Conservation (phyloP, 306 rosid species). For the Castanea sativa region DNA sequence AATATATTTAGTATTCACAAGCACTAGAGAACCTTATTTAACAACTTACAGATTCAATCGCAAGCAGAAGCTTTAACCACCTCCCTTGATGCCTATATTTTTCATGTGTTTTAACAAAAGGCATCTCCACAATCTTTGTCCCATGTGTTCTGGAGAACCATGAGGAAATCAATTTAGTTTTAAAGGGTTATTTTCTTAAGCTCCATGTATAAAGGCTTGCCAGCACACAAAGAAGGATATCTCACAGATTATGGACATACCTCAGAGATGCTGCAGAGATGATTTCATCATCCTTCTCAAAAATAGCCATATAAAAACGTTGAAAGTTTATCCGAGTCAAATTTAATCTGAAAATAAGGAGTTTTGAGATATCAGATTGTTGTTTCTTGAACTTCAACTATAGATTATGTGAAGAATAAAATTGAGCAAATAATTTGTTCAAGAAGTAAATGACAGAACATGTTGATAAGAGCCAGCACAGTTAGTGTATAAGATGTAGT, state of each 20-base stretch:
- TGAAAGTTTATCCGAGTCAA: constrained; percentile 27
- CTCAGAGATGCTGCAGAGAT: constrained; percentile 40
- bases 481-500: too few relatives aligned
- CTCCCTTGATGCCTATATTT: constrained; percentile 23
- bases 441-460: too few relatives aligned
- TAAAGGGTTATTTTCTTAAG: background rate
- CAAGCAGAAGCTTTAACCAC: constrained; percentile 14
- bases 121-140: constrained; percentile 27
- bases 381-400: background rate
- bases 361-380: background rate
- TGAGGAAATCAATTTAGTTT: background rate
- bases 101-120: constrained; percentile 33
- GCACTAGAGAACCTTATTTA: background rate
- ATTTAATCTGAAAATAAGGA: constrained; percentile 23
- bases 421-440: background rate
- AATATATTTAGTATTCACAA: background rate
- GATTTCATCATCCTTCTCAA: constrained; percentile 36
- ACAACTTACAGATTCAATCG: constrained; percentile 38
- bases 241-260: background rate
- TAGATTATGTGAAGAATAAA: background rate
- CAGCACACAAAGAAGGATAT: background rate
- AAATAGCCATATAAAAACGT: constrained; percentile 25
- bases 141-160: constrained; percentile 30
- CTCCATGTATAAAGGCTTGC: background rate
- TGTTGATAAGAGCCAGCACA: too few relatives aligned